These are phyloP conservation scores for Candida verbasci DNA, from an alignment of 805 yeast species.

Conservation along the genomic window DNA sequence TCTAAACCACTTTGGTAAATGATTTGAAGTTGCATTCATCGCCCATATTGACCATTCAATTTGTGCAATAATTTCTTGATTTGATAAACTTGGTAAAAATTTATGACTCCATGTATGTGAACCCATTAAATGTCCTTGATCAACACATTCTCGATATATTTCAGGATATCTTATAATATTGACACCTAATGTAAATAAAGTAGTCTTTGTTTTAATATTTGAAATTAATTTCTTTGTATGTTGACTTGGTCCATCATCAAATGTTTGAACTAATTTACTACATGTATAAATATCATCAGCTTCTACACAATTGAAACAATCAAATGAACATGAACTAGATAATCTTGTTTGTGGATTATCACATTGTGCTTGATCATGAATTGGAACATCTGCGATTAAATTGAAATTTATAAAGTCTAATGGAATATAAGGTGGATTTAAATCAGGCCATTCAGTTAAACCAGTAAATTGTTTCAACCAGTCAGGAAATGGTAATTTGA, in stretches of 20 bases:
- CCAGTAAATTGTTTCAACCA: conserved; percentile 82
- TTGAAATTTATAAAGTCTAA: conserved; percentile 62
- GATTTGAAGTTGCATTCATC: conserved; percentile 88
- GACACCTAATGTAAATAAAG: conserved; percentile 83
- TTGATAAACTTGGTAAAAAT: conserved; percentile 70
- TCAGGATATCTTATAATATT: conserved; percentile 77
- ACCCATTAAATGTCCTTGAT: conserved; percentile 73
- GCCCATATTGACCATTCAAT: conserved; percentile 97
- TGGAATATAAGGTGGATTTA: conserved; percentile 85
- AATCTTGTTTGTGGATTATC: conserved; percentile 16
- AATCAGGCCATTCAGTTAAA: conserved; percentile 74
- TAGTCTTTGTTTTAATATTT: conserved; percentile 49
- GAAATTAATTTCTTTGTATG: conserved; percentile 59
- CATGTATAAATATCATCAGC: conserved; percentile 77
- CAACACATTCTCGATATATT: conserved; percentile 52
- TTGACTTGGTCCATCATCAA: conserved; percentile 92
- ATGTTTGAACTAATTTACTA: conserved; percentile 72
- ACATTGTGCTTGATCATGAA: conserved; percentile 59
- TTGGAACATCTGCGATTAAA: conserved; percentile 34
- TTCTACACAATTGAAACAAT: conserved; percentile 74
- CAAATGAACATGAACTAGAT: conserved; percentile 62
- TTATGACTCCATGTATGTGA: conserved; percentile 93
- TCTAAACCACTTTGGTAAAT: conserved; percentile 87
- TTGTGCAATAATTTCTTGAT: conserved; percentile 83
- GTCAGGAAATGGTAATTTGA: conserved; percentile 55